These are phyloP conservation scores for Babesia caballi DNA, from an alignment of 169 alveolate genomes.

Conservation along the genomic window DNA sequence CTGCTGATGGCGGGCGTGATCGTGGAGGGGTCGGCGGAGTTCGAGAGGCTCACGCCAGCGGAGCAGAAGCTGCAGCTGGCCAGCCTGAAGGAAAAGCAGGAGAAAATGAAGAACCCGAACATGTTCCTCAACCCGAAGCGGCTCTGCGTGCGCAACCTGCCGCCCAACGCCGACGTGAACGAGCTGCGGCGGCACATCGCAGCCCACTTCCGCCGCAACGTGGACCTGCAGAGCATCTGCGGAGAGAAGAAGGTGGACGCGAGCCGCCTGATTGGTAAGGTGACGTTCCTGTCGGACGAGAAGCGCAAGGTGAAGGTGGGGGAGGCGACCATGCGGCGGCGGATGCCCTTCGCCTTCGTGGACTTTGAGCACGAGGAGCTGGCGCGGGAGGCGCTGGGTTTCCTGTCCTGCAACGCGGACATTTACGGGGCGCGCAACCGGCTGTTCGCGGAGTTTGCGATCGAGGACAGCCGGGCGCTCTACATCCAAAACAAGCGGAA, in stretches of 20 bases:
- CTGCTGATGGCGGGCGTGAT: conserved; percentile 59
- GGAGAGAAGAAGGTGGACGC: conserved; percentile 29
- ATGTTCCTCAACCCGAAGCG: conserved; percentile 61
- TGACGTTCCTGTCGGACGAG: conserved; percentile 47
- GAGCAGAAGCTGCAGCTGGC: conserved; percentile 22
- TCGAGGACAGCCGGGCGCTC: conserved; percentile 52
- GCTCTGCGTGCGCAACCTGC: conserved; percentile 56
- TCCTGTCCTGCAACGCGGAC: conserved; percentile 44
- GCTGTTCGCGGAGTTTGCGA: conserved; percentile 57
- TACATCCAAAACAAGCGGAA: conserved; percentile 44
- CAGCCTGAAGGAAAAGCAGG: conserved; percentile 33
- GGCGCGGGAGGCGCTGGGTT: conserved; percentile 46
- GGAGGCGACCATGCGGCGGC: conserved; percentile 29
- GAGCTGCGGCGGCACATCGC: conserved; percentile 44
- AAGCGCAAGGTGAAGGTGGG: conserved; percentile 47
- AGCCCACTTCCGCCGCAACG: conserved; percentile 29
- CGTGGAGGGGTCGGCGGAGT: conserved; percentile 42
- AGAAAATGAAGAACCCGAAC: conserved; percentile 60
- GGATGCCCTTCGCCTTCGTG: conserved; percentile 61
- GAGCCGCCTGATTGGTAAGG: conserved; percentile 47
- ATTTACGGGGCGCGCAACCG: conserved; percentile 20
- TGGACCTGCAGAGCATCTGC: neutral
- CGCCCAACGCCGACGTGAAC: conserved; percentile 38
- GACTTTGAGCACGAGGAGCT: conserved; percentile 51
- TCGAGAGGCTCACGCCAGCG: conserved; percentile 20